Conservation (phyloP, 805 yeast genomes). For the Saccharomycopsis vini region DNA sequence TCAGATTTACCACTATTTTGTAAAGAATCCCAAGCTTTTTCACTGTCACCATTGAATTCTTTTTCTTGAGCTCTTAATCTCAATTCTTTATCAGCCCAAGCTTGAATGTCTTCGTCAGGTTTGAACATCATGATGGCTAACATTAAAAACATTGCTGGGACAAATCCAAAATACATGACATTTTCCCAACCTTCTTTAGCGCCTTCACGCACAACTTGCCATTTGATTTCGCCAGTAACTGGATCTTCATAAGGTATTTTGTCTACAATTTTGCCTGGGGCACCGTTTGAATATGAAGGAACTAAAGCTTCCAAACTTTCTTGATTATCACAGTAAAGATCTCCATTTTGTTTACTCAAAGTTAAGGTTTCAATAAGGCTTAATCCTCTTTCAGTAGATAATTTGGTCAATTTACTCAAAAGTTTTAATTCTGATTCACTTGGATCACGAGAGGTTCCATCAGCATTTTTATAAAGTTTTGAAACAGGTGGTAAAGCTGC, state of each 20-base stretch:
- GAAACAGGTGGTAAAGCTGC: constrained; percentile 56
- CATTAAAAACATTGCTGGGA: constrained; percentile 59
- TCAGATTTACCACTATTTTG: constrained; percentile 32
- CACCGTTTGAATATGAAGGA: constrained; percentile 34
- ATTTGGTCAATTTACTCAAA: constrained; percentile 59
- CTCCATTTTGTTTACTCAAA: constrained; percentile 44
- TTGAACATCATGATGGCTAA: constrained; percentile 44
- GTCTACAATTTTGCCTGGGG: constrained; percentile 61
- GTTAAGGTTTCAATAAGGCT: constrained; percentile 36
- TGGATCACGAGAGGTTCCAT: constrained; percentile 66
- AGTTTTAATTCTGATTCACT: constrained; percentile 62
- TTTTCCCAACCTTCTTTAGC: constrained; percentile 83
- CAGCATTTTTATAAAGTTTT: constrained; percentile 61
- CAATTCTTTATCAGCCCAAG: constrained; percentile 82
- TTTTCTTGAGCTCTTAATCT: constrained; percentile 67
- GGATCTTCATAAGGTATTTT: constrained; percentile 79
- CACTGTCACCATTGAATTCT: constrained; percentile 46
- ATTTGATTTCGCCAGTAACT: constrained; percentile 65
- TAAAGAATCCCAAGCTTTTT: constrained; percentile 39
- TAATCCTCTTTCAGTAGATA: constrained; percentile 49
- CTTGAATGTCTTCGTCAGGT: constrained; percentile 43
- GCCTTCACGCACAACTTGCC: constrained; percentile 69
- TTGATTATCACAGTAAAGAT: constrained; percentile 52
- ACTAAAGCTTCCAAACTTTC: constrained; percentile 50
- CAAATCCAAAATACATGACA: constrained; percentile 59